A percentile compares a stretch with the other conserved stretches of the same genome.
Evolutionary conservation across 441 rosid species (phyloP).

Genomic region (Gossypium trilobum): DNA sequence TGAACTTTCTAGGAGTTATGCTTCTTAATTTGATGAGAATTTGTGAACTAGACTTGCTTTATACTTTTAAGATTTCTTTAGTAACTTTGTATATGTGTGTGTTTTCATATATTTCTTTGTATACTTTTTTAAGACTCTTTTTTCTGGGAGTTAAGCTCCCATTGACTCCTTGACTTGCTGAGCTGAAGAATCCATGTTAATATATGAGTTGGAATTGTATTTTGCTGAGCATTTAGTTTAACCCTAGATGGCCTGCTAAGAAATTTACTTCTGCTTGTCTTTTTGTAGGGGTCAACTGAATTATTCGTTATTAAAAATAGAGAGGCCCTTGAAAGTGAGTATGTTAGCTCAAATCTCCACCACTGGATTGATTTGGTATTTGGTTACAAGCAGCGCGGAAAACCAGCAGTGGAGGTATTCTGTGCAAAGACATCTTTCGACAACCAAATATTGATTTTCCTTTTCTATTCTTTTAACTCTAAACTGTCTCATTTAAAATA

Average conservation of each 20-base stretch:
- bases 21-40: slow-evolving; percentile 1
- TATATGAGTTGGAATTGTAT: not conserved
- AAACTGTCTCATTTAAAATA: slow-evolving; percentile 9
- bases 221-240: not conserved
- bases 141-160: not conserved
- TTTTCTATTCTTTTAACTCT: not conserved
- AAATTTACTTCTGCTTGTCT: not conserved
- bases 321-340: slow-evolving; percentile 98
- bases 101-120: not conserved
- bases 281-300: slow-evolving; percentile 78
- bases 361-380: slow-evolving; percentile 96
- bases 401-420: slow-evolving; percentile 92
- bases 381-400: slow-evolving; percentile 97
- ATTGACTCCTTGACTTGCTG: not conserved
- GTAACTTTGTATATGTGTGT: not conserved
- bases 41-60: not conserved
- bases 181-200: not conserved
- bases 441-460: not conserved
- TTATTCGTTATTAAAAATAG: slow-evolving; percentile 70
- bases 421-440: slow-evolving; percentile 7
- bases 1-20: slow-evolving; percentile 4
- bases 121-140: not conserved
- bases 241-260: not conserved
- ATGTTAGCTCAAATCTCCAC: slow-evolving; percentile 97
- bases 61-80: not conserved